These are phyloP conservation scores for Eryngium alpinum DNA, from an alignment of 140 eudicot genomes.

Conservation along the genomic window DNA sequence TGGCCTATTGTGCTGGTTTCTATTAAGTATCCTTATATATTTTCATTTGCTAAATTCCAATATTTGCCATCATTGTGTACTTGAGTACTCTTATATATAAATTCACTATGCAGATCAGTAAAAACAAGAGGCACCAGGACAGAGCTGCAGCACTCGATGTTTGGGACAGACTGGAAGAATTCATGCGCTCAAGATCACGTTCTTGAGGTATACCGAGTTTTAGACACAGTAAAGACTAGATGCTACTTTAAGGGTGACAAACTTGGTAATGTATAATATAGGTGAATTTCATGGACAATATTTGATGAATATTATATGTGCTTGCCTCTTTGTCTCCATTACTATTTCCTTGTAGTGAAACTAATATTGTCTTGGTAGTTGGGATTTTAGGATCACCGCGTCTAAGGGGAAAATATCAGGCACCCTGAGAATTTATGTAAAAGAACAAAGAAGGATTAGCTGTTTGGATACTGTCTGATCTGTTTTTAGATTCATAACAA, in stretches of 20 bases:
- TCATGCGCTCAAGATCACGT: conserved; percentile 81
- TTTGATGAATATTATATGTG: background rate
- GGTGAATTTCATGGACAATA: background rate
- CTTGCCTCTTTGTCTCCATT: background rate
- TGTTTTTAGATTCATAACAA: background rate
- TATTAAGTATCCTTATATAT: background rate
- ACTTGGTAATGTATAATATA: background rate
- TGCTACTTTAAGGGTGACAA: background rate
- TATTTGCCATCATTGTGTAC: background rate
- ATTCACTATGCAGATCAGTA: conserved; percentile 62
- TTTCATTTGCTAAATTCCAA: background rate
- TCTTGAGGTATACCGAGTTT: conserved; percentile 38
- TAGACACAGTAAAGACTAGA: background rate
- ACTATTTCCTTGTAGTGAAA: background rate
- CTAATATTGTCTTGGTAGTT: background rate
- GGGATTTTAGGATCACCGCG: background rate
- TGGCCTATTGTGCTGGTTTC: background rate
- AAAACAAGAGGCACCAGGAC: conserved; percentile 93
- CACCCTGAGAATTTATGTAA: background rate
- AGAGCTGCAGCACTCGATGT: conserved; percentile 98
- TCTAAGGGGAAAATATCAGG: background rate
- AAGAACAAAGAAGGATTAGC: background rate
- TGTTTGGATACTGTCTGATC: background rate
- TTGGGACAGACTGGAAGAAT: conserved; percentile 91
- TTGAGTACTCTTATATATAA: background rate